Base-by-base conservation (phyloP, 805 yeast genomes). In the Alloascoidea africana region DNA sequence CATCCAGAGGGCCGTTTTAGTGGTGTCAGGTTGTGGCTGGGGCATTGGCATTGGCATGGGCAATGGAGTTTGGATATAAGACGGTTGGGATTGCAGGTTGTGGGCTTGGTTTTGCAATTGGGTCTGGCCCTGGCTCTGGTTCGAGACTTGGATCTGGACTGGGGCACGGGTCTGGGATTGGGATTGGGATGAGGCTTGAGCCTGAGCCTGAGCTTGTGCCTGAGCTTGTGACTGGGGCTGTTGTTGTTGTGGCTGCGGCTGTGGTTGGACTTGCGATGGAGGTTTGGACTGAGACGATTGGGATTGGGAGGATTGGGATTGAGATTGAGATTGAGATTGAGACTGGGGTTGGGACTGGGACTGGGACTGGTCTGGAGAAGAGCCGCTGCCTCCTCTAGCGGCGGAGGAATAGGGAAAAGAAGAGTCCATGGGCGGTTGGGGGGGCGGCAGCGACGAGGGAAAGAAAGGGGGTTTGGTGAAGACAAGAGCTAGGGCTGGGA, bases 1-100 rank as follows among this genome's bases (percentile, higher is more conserved):
- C 94, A 86, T 87, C 30, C 30, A 23, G n/a, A 23, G 30, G 8
- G 30, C 30, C 30, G 30, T 23, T 23, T 23, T 23, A 23, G 30
- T n/a, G 30, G 30, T 23, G 30, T 23, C 30, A n/a, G 30, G 30
- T 23, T 23, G 30, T 23, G 30, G 30, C 30, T 23, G 30, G n/a
- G 30, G 30, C 13, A 23, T 23, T 8, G 30, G 30, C 30, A 23
- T 23, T 23, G 30, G n/a, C n/a, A n/a, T 8, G n/a, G n/a, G 13
- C 30, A 8, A 23, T n/a, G 13, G 30, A 23, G 30, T n/a, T n/a
- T n/a, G n/a, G n/a, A n/a, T n/a, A n/a, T n/a, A n/a, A n/a, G n/a
- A n/a, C n/a, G n/a, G n/a, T n/a, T n/a, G n/a, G n/a, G n/a, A n/a
- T n/a, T n/a, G n/a, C n/a, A n/a, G n/a, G n/a, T n/a, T n/a, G n/a